Evolutionary conservation across 208 protist genomes (phyloP), one percentile per base, ranked within the genome.

Genomic region (Trypanosoma avium): DNA sequence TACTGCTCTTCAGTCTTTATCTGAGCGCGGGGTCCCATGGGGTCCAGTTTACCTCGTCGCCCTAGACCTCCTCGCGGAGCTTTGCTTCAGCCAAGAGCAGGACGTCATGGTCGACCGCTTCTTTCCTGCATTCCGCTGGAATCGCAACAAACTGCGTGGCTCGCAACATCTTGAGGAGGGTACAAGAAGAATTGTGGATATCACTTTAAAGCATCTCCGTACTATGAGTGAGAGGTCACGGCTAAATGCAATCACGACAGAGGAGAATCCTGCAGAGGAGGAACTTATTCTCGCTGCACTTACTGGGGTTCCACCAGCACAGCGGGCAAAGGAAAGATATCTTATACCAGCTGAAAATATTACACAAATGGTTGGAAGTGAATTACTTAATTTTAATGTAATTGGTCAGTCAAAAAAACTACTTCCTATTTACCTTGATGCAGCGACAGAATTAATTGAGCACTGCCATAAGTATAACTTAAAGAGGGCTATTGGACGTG

Each of bases 381-480:
- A 81, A 22, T 73, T 93, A 36, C 81, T 89, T 32, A 67, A 64
- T 47, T 72, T 75, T 45, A 83, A 78, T 54, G 77, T 61, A 8
- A 86, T 90, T 56, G 80, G 84, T n/a, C 75, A 79, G 33, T 82
- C 82, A 4, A 81, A 75, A 43, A 77, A 77, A 36, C 32, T 89
- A 8, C 70, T 86, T n/a, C 74, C 76, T 26, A 79, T 90, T 59
- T 94, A 81, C 71, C 82, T 80, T 72, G 75, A 77, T 43, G 77
- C 80, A 4, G 80, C 76, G 3, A 59, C 45, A 42, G 67, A 85
- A 35, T 79, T 90, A 54, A 69, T 90, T 21, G 52, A 40, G 43
- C 67, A 87, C 49, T 89, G 82, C 66, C 64, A 90, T 46, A 67
- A 82, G 53, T 82, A 75, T 48, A 72, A 79, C 26, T 38, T 86